Evolutionary conservation across 1,139 yeast genomes (phyloP), one percentile per base, ranked within the genome.

Genomic region (Kluyveromyces sp.): DNA sequence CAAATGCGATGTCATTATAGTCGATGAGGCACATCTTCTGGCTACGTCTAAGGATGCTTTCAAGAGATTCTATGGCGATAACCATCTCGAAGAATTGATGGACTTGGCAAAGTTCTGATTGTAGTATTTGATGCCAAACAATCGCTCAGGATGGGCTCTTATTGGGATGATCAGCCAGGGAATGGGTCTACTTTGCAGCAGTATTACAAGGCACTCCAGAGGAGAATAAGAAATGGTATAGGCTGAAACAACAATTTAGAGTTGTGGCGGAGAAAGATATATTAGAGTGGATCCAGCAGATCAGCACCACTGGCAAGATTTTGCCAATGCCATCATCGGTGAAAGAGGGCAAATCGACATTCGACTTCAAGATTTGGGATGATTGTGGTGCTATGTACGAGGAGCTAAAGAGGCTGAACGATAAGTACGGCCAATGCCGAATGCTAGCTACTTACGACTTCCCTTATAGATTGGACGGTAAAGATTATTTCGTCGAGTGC

Each of bases 11-110:
- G 61, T 68, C 2, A 55, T 70, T 4, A 63, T 70, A 38, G 61
- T 70, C 28, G 74, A 70, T 56, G 74, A 70, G 52, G 74, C 73
- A 3, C 74, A 70, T 53, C 49, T 70, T 28, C 50, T 70, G 34
- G 65, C 73, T 1, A 67, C 72, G 3, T 56, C 69, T 1, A 70
- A 68, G 49, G 72, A 70, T 52, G 69, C 72, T 0, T 70, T 63
- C 52, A 70, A 70, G 48, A 60, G 66, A 49, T 70, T 69, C 46
- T 61, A 61, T 45, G 72, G 71, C 7, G 66, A 68, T 15, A 70
- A 70, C 48, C 73, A 70, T 48, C 45, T 70, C 25, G 60, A 63
- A 43, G 73, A 69, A 35, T 51, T 70, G 26, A 54, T 70, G 56
- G 57, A 61, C 30, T 43, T 70, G 4, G 58, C 66, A 69, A 67